Percentiles rank a stretch among this genome's conserved stretches.
phyloP scores from a whole-genome alignment of 495 filamentous ascomycete genomes.

The Penicillium atrosanguineum region DNA sequence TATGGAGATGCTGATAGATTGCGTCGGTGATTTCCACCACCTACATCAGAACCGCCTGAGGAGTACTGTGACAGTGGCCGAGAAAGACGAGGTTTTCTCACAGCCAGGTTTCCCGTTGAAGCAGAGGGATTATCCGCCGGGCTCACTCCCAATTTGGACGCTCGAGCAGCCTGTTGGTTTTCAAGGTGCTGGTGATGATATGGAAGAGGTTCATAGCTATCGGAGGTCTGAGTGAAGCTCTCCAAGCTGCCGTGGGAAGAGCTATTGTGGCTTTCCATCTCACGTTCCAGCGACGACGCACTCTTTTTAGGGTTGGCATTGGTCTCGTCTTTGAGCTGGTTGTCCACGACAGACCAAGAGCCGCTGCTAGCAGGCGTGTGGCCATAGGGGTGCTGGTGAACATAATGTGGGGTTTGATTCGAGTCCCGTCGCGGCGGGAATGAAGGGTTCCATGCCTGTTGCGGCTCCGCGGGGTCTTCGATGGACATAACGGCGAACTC shows the following conservation, averaged over 20 bases:
- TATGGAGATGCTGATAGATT: constrained; percentile 54
- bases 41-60: constrained; percentile 60
- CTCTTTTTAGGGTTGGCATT: constrained; percentile 22
- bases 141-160: constrained; percentile 13
- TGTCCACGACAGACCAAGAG: constrained; percentile 41
- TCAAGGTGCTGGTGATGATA: constrained; percentile 48
- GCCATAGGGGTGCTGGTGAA: constrained; percentile 18
- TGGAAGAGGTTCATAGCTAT: constrained; percentile 45
- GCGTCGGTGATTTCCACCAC: constrained; percentile 50
- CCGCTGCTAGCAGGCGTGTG: constrained; percentile 40
- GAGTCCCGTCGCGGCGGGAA: constrained; percentile 45
- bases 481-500: constrained; percentile 32
- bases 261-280: constrained; percentile 25
- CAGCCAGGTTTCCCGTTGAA: constrained; percentile 56
- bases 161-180: constrained; percentile 8
- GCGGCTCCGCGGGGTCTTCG: constrained; percentile 32
- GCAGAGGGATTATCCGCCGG: constrained; percentile 21
- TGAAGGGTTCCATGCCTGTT: constrained; percentile 41
- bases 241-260: constrained; percentile 43
- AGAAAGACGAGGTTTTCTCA: constrained; percentile 52
- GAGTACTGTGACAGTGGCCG: constrained; percentile 74
- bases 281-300: constrained; percentile 26
- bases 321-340: constrained; percentile 23
- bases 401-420: constrained; percentile 14
- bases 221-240: constrained; percentile 31